Evolutionary conservation across 2,329 filamentous ascomycete genomes (phyloP), one percentile per base, ranked within the genome.

Genomic region (Colletotrichum lentis): DNA sequence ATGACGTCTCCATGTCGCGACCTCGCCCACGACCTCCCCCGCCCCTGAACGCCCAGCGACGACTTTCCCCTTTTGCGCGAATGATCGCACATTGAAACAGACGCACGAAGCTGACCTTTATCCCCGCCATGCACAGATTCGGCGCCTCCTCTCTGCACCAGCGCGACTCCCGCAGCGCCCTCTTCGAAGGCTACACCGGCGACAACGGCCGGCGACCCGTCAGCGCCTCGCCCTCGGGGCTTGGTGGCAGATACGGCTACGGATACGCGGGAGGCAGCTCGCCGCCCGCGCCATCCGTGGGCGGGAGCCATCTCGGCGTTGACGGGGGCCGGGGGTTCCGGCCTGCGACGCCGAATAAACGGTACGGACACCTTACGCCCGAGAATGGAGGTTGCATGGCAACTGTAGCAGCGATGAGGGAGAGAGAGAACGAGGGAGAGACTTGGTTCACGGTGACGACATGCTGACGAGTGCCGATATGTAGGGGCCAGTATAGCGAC

Each of bases 401-500:
- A 22, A 35, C 6, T 16, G n/a, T 22, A n/a, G 14, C 12, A 10
- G 31, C 6, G 52, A 39, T 7, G 24, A n/a, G 16, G 49, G 43
- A n/a, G 8, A 47, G 41, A 18, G 31, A 31, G 54, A 35, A 5
- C 52, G 47, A 59, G 47, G 57, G 39, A 37, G 11, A n/a, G 16
- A 18, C 5, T n/a, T 27, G 22, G 8, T 5, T 41, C 5, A 20
- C 8, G 31, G n/a, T 8, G 44, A 6, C 6, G 14, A 22, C 10
- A 18, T 53, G 55, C 62, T 71, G 35, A 70, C 54, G 18, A 16
- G 7, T 35, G 12, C 37, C 37, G 12, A 11, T 27, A 12, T 35
- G 10, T 72, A 93, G 91, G 76, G 95, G 95, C 16, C 94, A 97
- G 78, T 98, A 98, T 79, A 95, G 91, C 76, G 91, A 96, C 74